Conservation (phyloP, 2,329 filamentous ascomycete genomes). For the Calonectria pteridis region DNA sequence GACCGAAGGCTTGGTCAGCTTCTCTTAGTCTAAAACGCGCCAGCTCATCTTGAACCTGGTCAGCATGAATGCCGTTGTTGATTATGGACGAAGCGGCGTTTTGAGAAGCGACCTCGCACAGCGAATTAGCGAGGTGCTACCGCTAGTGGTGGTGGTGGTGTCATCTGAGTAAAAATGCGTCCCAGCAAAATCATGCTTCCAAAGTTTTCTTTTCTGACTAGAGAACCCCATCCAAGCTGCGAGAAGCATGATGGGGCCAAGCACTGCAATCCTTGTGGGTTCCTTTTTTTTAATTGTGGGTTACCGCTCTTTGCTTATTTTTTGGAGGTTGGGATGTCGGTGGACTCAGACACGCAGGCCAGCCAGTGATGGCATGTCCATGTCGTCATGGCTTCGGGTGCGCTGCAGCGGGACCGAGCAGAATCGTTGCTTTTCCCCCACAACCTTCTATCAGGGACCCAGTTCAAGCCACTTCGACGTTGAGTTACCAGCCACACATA, state of each 20-base stretch:
- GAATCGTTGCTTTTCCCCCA: slow-evolving; percentile 9
- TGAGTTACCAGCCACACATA: slow-evolving; percentile 39
- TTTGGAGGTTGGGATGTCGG: slow-evolving; percentile 9
- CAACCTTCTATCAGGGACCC: slow-evolving; percentile 9
- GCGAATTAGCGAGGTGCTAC: background rate
- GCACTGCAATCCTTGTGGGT: background rate
- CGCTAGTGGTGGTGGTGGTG: background rate
- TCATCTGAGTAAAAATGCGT: background rate
- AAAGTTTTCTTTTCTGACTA: background rate
- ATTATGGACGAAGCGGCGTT: background rate
- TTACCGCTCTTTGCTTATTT: background rate
- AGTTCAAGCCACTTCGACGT: slow-evolving; percentile 18
- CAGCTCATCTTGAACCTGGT: background rate
- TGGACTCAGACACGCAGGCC: background rate
- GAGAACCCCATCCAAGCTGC: background rate
- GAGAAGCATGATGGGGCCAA: background rate
- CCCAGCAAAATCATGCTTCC: slow-evolving; percentile 5
- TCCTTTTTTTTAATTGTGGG: slow-evolving; percentile 1
- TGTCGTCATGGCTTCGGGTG: slow-evolving; percentile 27
- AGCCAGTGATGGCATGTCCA: slow-evolving; percentile 1
- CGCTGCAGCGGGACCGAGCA: slow-evolving; percentile 15
- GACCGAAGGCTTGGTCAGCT: slow-evolving; percentile 10
- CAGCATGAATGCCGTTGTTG: background rate
- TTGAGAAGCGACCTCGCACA: background rate
- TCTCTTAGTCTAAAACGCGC: background rate